Evolutionary conservation across 2,329 filamentous ascomycete species (phyloP).

Genomic region (Pseudogymnoascus sp.): DNA sequence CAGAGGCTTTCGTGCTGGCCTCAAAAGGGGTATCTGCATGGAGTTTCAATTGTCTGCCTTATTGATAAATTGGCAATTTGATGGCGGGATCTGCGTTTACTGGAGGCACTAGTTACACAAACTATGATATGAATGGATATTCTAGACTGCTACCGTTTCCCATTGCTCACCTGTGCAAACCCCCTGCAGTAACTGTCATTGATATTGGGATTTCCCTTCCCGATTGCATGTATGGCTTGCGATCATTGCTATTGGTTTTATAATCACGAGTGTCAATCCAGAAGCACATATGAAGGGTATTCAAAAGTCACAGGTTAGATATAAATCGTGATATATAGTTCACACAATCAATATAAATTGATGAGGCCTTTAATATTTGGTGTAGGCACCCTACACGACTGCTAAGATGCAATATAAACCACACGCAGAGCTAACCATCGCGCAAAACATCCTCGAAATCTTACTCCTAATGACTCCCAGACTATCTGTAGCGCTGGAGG

Average conservation of each 20-base stretch:
- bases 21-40: slow-evolving; percentile 4
- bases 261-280: background rate
- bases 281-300: background rate
- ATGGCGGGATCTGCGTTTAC: background rate
- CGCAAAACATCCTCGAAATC: background rate
- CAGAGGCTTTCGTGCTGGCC: slow-evolving; percentile 6
- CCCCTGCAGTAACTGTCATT: background rate
- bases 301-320: background rate
- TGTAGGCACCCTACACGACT: slow-evolving; percentile 5
- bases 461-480: background rate
- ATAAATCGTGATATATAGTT: slow-evolving; percentile 9
- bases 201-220: background rate
- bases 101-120: background rate
- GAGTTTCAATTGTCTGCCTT: background rate
- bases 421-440: slow-evolving; percentile 7
- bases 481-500: slow-evolving; percentile 93
- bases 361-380: slow-evolving; percentile 4
- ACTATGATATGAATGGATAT: slow-evolving; percentile 5
- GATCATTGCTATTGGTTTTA: background rate
- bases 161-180: background rate
- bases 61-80: slow-evolving; percentile 3
- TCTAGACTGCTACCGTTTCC: background rate
- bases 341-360: slow-evolving; percentile 9
- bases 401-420: slow-evolving; percentile 5
- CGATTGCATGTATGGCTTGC: background rate